Evolutionary conservation across 345 rosid genomes (phyloP).

Genomic region (Brassica cretica): DNA sequence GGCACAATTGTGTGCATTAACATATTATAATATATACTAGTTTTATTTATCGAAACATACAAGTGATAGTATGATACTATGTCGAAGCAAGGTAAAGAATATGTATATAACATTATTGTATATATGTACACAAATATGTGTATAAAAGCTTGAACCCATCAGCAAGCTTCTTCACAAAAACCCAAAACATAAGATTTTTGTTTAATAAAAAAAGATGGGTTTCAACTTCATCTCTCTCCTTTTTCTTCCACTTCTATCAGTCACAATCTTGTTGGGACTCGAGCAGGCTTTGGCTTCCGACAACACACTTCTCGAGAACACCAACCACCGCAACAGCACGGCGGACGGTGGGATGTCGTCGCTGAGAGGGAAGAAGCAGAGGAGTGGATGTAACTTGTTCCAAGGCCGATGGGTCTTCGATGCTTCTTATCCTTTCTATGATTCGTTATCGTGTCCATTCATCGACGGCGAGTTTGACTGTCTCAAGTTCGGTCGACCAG

Average conservation of each 20-base stretch:
- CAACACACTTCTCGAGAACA: constrained; percentile 15
- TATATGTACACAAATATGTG: neutral
- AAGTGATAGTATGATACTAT: neutral
- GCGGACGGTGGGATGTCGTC: constrained; percentile 38
- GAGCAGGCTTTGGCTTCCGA: constrained; percentile 20
- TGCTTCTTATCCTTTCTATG: constrained; percentile 69
- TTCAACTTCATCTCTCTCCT: constrained; percentile 28
- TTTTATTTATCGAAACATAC: neutral
- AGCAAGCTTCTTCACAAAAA: constrained; percentile 32
- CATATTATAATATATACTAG: neutral
- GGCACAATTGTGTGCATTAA: neutral
- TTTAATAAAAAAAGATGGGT: constrained; percentile 37
- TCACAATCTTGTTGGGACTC: constrained; percentile 35
- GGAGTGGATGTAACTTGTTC: constrained; percentile 71
- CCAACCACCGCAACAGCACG: constrained; percentile 27
- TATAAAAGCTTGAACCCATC: constrained; percentile 35
- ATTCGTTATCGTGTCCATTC: constrained; percentile 69
- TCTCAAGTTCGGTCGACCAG: constrained; percentile 75
- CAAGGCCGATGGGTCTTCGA: constrained; percentile 76
- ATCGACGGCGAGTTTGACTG: constrained; percentile 81
- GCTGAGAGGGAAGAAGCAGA: constrained; percentile 55
- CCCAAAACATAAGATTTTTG: neutral
- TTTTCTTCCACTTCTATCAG: constrained; percentile 33
- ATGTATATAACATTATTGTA: neutral
- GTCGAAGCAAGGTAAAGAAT: neutral